Conservation (phyloP, 2,329 filamentous ascomycete species). For the Aspergillus sergii region DNA sequence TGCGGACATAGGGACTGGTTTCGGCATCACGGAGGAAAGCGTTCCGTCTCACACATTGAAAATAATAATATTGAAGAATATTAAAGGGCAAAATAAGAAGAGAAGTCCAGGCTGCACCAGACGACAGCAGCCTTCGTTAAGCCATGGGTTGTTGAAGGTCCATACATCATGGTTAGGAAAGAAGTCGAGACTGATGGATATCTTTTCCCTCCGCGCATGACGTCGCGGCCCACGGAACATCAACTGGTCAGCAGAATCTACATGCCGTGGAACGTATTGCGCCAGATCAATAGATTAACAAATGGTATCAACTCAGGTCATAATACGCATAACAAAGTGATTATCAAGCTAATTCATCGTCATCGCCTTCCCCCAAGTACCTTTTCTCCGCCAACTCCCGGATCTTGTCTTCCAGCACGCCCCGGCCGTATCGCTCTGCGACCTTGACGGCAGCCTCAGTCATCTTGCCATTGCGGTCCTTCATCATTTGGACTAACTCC, state of each 20-base stretch:
- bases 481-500: conserved; percentile 85
- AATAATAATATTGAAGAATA: neutral
- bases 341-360: conserved; percentile 45
- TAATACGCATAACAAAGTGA: neutral
- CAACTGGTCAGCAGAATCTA: neutral
- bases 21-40: conserved; percentile 29
- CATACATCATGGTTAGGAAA: neutral
- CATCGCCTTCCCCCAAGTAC: conserved; percentile 62
- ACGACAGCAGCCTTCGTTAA: conserved; percentile 8
- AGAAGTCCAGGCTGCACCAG: conserved; percentile 7
- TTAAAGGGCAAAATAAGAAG: neutral
- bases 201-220: neutral
- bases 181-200: neutral
- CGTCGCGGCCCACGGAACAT: neutral
- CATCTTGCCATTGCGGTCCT: conserved; percentile 83
- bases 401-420: conserved; percentile 87
- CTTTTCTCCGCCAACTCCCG: conserved; percentile 76
- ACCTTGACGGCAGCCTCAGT: conserved; percentile 88
- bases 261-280: neutral
- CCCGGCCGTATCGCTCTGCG: conserved; percentile 78
- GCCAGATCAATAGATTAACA: neutral
- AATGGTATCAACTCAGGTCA: neutral
- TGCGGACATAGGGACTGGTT: conserved; percentile 19
- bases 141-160: conserved; percentile 7
- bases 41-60: neutral